Evolutionary conservation across 2,329 filamentous ascomycete genomes (phyloP).

Genomic region (Didymella keratinophila): DNA sequence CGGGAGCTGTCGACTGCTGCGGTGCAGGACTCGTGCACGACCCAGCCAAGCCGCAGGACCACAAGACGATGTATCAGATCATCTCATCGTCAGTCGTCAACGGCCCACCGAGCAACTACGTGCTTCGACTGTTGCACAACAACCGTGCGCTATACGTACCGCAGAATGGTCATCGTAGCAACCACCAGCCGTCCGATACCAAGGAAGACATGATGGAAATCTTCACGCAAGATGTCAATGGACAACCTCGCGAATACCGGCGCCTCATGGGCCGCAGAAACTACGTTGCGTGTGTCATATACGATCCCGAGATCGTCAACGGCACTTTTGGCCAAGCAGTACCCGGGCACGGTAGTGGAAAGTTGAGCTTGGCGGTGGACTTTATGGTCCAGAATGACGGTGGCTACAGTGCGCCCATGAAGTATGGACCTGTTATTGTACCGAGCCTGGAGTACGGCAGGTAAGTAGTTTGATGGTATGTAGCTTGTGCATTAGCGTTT

Average conservation of each 20-base stretch:
- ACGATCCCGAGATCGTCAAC: constrained; percentile 81
- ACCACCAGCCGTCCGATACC: constrained; percentile 81
- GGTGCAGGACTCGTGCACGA: constrained; percentile 95
- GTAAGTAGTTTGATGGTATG: constrained; percentile 30
- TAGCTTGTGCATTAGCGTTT: neutral
- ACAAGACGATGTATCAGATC: constrained; percentile 99
- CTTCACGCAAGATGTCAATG: constrained; percentile 91
- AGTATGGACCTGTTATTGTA: constrained; percentile 96
- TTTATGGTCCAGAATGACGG: constrained; percentile 97
- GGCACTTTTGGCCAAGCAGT: constrained; percentile 53
- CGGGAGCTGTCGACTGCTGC: constrained; percentile 88
- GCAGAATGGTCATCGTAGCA: constrained; percentile 77
- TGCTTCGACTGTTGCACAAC: constrained; percentile 94
- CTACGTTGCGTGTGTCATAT: constrained; percentile 92
- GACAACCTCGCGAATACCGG: constrained; percentile 81
- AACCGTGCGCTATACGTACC: constrained; percentile 93
- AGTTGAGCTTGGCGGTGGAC: constrained; percentile 87
- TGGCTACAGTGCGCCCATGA: constrained; percentile 80
- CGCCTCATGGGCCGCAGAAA: constrained; percentile 93
- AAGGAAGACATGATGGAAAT: constrained; percentile 99
- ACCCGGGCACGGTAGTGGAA: constrained; percentile 52
- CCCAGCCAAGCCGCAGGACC: constrained; percentile 85
- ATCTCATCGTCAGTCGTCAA: constrained; percentile 94
- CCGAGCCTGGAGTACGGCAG: constrained; percentile 68
- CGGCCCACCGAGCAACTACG: constrained; percentile 81